A percentile compares a stretch with the other conserved stretches of the same genome.
phyloP scores from a whole-genome alignment of 768 basidiomycete genomes.

The Auricularia heimuer region DNA sequence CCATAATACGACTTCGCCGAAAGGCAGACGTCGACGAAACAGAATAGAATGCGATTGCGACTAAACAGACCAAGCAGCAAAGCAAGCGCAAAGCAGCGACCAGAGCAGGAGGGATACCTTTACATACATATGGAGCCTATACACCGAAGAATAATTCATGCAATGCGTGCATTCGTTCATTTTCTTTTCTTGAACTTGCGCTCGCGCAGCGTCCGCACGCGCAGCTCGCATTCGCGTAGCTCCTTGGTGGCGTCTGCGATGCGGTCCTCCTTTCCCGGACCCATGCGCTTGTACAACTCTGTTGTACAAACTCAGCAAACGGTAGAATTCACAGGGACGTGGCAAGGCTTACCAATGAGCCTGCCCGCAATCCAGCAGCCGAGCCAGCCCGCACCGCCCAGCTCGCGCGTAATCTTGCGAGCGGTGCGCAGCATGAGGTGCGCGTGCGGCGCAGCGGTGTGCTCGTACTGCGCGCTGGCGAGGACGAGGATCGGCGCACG shows the following conservation, averaged over 20 bases:
- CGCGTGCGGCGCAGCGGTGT: constrained; percentile 63
- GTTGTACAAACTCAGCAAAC: background rate
- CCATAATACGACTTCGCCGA: no score
- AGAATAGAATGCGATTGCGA: no score
- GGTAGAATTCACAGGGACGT: background rate
- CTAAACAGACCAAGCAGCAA: no score
- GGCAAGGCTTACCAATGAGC: background rate
- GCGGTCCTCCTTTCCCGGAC: background rate
- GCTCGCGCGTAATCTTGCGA: constrained; percentile 60
- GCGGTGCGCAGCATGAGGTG: constrained; percentile 54
- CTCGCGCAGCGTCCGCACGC: background rate
- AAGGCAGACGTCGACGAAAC: no score
- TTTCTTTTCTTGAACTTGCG: background rate
- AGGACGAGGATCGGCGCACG: constrained; percentile 62
- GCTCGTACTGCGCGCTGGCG: constrained; percentile 58
- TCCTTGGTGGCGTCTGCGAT: background rate
- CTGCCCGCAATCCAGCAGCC: constrained; percentile 2
- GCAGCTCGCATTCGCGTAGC: background rate
- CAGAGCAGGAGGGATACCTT: no score
- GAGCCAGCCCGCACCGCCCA: constrained; percentile 39
- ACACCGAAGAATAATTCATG: no score
- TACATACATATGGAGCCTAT: no score
- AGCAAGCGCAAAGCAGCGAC: no score
- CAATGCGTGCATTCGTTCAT: background rate
- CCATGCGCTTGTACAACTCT: background rate